A percentile compares a stretch with the other conserved stretches of the same genome.
Conservation (phyloP, 1,139 yeast species). For the Taphrina populina region DNA sequence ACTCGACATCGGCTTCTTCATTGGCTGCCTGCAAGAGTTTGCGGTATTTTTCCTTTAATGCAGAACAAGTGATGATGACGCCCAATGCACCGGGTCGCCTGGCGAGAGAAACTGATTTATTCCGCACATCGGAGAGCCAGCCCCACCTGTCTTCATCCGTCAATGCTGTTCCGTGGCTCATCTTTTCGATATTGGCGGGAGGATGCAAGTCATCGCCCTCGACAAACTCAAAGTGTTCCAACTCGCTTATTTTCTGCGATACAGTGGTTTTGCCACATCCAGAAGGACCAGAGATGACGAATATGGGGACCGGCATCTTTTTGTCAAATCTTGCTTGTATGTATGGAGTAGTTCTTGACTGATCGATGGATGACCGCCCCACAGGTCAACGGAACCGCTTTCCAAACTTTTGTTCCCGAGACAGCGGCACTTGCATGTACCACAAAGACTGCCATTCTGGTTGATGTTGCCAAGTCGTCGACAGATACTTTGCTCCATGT, state of each 20-base stretch:
- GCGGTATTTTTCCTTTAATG: constrained; percentile 72
- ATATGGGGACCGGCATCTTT: constrained; percentile 11
- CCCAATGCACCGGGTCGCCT: constrained; percentile 40
- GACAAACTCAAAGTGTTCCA: constrained; percentile 56
- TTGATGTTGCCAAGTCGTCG: no score
- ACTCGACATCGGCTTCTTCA: constrained; percentile 45
- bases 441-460: no score
- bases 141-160: constrained; percentile 89
- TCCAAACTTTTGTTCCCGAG: no score
- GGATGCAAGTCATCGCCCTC: constrained; percentile 70
- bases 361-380: no score
- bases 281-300: constrained; percentile 64
- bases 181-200: constrained; percentile 64
- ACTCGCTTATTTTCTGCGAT: constrained; percentile 55
- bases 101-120: constrained; percentile 40
- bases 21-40: constrained; percentile 51
- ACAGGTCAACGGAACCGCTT: no score
- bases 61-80: constrained; percentile 74
- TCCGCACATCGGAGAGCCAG: constrained; percentile 57
- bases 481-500: no score
- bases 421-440: no score
- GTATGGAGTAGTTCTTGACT: no score
- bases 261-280: constrained; percentile 90
- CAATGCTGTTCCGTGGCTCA: constrained; percentile 76
- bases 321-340: neutral